Conservation (phyloP, 805 yeast genomes). For the Wickerhamomyces ciferrii region DNA sequence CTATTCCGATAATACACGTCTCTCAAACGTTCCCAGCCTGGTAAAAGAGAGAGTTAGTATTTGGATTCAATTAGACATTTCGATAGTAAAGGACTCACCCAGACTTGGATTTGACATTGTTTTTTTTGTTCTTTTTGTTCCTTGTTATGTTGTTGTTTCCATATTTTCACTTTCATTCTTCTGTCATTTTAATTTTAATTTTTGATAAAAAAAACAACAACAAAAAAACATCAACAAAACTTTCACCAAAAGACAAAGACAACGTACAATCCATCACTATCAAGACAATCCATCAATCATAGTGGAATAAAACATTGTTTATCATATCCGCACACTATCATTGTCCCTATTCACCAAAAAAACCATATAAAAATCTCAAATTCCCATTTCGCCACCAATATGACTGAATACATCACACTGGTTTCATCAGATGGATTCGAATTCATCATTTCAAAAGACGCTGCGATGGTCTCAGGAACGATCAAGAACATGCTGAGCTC, state of each 20-base stretch:
- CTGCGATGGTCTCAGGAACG: constrained; percentile 71
- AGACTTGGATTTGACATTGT: constrained; percentile 24
- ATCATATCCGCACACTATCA: too few species aligned
- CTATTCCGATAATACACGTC: constrained; percentile 63
- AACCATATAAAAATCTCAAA: too few species aligned
- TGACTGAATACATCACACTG: constrained; percentile 47
- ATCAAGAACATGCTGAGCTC: constrained; percentile 51
- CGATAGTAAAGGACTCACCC: constrained; percentile 17
- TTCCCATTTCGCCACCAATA: neutral
- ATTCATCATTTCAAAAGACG: constrained; percentile 60
- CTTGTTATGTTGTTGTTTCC: neutral
- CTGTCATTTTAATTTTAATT: too few species aligned
- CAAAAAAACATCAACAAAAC: too few species aligned
- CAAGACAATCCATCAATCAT: too few species aligned
- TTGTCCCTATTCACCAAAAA: too few species aligned
- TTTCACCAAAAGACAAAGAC: too few species aligned
- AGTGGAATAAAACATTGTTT: too few species aligned
- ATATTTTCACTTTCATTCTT: too few species aligned
- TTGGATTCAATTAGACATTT: too few species aligned
- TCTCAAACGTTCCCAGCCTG: constrained; percentile 73
- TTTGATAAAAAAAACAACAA: too few species aligned
- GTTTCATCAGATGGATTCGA: constrained; percentile 69
- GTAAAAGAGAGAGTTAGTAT: neutral
- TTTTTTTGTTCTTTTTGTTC: neutral
- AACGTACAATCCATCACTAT: too few species aligned